Base-by-base conservation (phyloP, 768 basidiomycete species). In the Piloderma croceum region DNA sequence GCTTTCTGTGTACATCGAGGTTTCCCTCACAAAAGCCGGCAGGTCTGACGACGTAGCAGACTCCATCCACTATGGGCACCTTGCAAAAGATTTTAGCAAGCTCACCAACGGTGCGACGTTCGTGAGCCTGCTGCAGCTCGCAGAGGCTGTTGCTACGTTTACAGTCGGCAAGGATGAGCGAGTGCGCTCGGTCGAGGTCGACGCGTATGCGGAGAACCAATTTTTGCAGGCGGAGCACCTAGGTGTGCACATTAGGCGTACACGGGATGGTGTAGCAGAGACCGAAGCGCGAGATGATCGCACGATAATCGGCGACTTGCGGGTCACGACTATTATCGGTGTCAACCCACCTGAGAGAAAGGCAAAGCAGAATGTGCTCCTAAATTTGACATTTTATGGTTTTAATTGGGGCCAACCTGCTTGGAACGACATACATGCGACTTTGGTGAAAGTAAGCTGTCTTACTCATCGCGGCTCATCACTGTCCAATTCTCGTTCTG, bases 301-400 rank as follows among this genome's bases (percentile, higher is more conserved):
- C n/a, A 18, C 13, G 6, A 17, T 41, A 1, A 60, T 87, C 25
- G 60, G 59, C 23, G 63, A 74, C 34, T 51, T 88, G 10, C 47
- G 60, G 2, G 53, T 81, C 7, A 66, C 69, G 1, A 71, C 79
- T 6, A 60, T 88, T 38, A 77, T 90, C 34, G 87, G 85, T 1
- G 71, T 88, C 24, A 82, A 86, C 46, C 71, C 79, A 0, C 80
- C 78, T 6, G 85, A 89, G 50, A 66, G 84, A 24, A 53, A 70
- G 22, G 70, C 74, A 31, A 79, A 79, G 51, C 85, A 89, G 56
- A 61, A 73, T 19, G 73, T 89, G 18, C 52, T 79, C 36, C 60
- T 75, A 18, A 74, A 79, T 49, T 54, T 88, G 34, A 51, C 54
- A 1, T 70, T 77, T 39, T 52, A 59, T 36, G 71, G 45, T 46